Evolutionary conservation across 1,284 basidiomycete genomes (phyloP), one percentile per base, ranked within the genome.

Genomic region (Ceratobasidium sp.): DNA sequence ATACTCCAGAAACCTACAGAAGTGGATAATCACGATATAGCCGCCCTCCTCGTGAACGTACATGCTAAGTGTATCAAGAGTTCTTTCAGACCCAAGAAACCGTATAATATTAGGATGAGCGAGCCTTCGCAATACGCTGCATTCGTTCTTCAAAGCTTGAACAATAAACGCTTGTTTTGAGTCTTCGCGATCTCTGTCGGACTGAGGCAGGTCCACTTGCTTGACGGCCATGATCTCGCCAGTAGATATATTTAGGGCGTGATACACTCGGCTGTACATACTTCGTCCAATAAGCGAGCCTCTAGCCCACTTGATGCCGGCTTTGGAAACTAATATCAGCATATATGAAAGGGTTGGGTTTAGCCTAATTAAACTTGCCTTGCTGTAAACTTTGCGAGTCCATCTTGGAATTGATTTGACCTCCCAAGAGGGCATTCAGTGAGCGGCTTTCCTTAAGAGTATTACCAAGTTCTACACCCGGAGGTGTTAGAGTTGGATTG

Each of bases 171-270:
- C 84, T 78, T 98, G 96, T 16, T 95, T 87, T 26, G 87, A 85
- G 79, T 98, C 96, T 77, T 90, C 91, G 79, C 91, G 92, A 82
- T 99, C 97, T 76, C 91, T 92, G 12, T 90, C 89, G 0, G 95
- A 97, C 60, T 89, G 89, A 0, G 97, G 96, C 72, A 97, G 86
- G 80, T 98, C 97, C 59, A 99, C 97, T 82, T 99, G 97, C 82
- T 99, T 99, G 76, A 99, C 97, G 8, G 97, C 97, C 77, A 99
- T 96, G 93, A 98, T 97, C 81, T 99, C 97, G 71, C 97, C 96
- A 0, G 96, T 98, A 0, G 94, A 97, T 16, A 93, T 95, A 80
- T 98, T 99, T 75, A 99, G 84, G n/a, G 95, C 97, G 60, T 98
- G 88, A 79, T 98, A 99, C 34, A 99, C 97, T 61, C 93, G 89